Percentiles rank a stretch among this genome's conserved stretches.
Conservation (phyloP, 2,329 filamentous ascomycete genomes). For the Parafenestella ontariensis region DNA sequence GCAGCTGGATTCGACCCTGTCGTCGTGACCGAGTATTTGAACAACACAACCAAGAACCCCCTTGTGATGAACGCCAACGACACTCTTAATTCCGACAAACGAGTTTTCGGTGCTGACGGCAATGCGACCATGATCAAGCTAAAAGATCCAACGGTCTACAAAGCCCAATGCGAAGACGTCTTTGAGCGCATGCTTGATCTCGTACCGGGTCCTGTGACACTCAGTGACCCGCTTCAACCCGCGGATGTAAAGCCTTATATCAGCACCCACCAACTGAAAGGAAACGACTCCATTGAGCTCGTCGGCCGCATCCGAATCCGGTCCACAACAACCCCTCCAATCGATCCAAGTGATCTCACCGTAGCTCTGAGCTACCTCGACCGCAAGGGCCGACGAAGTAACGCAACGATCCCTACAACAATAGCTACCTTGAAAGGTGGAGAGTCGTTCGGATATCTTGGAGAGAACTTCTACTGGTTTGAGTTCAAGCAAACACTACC, state of each 20-base stretch:
- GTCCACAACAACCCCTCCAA: slow-evolving; percentile 10
- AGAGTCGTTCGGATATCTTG: slow-evolving; percentile 7
- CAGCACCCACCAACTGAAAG: slow-evolving; percentile 12
- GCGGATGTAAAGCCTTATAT: slow-evolving; percentile 27
- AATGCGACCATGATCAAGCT: slow-evolving; percentile 42
- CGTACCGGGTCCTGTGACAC: slow-evolving; percentile 26
- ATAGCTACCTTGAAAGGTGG: slow-evolving; percentile 1
- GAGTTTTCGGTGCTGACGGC: slow-evolving; percentile 39
- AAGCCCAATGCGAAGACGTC: slow-evolving; percentile 22
- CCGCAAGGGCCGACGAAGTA: slow-evolving; percentile 1
- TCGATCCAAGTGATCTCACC: slow-evolving; percentile 3
- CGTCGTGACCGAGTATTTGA: slow-evolving; percentile 43
- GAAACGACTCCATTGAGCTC: slow-evolving; percentile 19
- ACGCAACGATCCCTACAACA: neutral
- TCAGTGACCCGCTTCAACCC: slow-evolving; percentile 26
- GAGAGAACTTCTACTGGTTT: slow-evolving; percentile 11
- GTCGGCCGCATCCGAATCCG: slow-evolving; percentile 26
- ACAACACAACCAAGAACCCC: slow-evolving; percentile 35
- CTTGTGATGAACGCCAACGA: slow-evolving; percentile 36
- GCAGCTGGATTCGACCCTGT: slow-evolving; percentile 32
- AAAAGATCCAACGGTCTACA: slow-evolving; percentile 24
- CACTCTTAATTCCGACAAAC: slow-evolving; percentile 41
- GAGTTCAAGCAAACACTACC: slow-evolving; percentile 6
- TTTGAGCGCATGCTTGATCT: slow-evolving; percentile 30
- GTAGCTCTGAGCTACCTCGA: neutral